A percentile compares a stretch with the other conserved stretches of the same genome.
Conservation (phyloP, 768 basidiomycete genomes). For the Amanita rimosa region DNA sequence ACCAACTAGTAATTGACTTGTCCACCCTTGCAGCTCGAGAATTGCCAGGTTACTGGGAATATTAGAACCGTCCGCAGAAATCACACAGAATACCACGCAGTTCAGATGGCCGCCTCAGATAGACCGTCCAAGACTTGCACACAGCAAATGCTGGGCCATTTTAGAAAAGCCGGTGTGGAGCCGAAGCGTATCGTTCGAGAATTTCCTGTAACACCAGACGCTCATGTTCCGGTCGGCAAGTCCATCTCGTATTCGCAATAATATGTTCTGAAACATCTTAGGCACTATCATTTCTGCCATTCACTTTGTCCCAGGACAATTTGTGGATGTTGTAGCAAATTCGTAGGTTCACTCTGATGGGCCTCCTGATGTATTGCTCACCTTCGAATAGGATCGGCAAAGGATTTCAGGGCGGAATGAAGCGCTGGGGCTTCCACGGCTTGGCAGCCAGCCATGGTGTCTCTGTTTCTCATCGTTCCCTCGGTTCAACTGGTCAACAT, state of each 20-base stretch:
- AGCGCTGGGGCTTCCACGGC: constrained; percentile 89
- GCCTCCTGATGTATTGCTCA: not conserved
- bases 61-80: constrained; percentile 52
- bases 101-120: constrained; percentile 85
- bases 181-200: constrained; percentile 83
- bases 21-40: constrained; percentile 47
- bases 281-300: constrained; percentile 84
- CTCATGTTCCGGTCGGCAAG: constrained; percentile 82
- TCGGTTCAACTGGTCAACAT: constrained; percentile 90
- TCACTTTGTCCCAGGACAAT: constrained; percentile 97
- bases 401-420: constrained; percentile 96
- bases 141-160: constrained; percentile 81
- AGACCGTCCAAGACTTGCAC: constrained; percentile 61
- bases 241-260: constrained; percentile 4
- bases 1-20: not conserved
- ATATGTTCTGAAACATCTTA: constrained; percentile 16
- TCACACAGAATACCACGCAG: constrained; percentile 75
- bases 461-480: constrained; percentile 85
- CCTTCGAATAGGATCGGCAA: constrained; percentile 69
- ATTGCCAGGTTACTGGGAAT: constrained; percentile 84
- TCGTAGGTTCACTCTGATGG: constrained; percentile 50
- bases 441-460: constrained; percentile 92
- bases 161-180: constrained; percentile 66
- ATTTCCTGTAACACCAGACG: constrained; percentile 83
- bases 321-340: constrained; percentile 82